Evolutionary conservation across 805 yeast species (phyloP).

Genomic region (Candida verbasci): DNA sequence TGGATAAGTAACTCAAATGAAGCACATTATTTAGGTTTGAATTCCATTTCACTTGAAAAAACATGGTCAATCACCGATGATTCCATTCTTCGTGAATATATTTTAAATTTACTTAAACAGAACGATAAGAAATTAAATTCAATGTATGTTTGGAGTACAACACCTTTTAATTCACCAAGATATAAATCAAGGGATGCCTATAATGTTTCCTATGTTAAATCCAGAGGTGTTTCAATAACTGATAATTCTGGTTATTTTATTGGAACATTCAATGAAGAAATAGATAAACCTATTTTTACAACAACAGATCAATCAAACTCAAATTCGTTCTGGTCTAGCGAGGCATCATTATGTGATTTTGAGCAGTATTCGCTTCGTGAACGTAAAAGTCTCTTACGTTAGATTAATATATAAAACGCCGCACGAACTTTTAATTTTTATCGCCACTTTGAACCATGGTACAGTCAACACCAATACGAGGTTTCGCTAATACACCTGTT

Average conservation of each 20-base stretch:
- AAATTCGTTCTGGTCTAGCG: constrained; percentile 22
- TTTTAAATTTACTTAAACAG: constrained; percentile 1
- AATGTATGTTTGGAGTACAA: constrained; percentile 14
- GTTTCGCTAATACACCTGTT: constrained; percentile 42
- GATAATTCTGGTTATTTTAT: constrained; percentile 2
- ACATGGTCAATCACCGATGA: constrained; percentile 32
- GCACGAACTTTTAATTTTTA: too few relatives aligned
- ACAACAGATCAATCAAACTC: not conserved
- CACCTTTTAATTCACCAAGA: constrained; percentile 18
- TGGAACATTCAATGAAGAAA: not conserved
- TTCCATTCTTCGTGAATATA: constrained; percentile 16
- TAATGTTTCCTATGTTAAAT: constrained; percentile 2
- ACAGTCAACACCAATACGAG: constrained; percentile 39
- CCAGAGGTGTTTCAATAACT: not conserved
- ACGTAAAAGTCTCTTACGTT: constrained; percentile 2
- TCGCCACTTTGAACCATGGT: too few relatives aligned
- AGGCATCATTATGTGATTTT: constrained; percentile 21
- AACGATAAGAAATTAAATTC: not conserved
- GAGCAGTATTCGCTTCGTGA: constrained; percentile 22
- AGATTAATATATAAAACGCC: too few relatives aligned
- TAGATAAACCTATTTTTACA: constrained; percentile 1
- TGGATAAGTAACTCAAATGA: constrained; percentile 1
- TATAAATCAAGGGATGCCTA: constrained; percentile 13
- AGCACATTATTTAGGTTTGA: constrained; percentile 8
- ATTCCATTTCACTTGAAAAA: constrained; percentile 17